These are phyloP conservation scores for Aureobasidium sp. DNA, from an alignment of 2,329 filamentous ascomycete species.

Conservation along the genomic window DNA sequence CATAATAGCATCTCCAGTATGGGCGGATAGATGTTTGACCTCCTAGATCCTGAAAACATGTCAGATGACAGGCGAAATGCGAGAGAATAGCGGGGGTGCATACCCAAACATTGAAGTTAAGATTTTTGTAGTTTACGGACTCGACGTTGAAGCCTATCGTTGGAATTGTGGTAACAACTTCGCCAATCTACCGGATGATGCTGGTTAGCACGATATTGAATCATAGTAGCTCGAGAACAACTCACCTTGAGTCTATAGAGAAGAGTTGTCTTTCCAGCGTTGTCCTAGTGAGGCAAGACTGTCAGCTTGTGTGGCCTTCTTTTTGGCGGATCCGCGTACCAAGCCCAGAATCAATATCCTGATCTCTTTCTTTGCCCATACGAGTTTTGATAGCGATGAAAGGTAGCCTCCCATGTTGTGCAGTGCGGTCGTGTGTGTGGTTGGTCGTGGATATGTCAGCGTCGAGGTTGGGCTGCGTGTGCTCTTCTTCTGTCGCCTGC, in stretches of 20 bases:
- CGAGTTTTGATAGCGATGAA: slow-evolving; percentile 57
- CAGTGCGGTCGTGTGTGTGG: not conserved
- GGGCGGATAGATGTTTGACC: slow-evolving; percentile 98
- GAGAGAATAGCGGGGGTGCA: slow-evolving; percentile 24
- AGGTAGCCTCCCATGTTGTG: slow-evolving; percentile 49
- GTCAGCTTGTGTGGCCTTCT: not conserved
- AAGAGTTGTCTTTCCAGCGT: slow-evolving; percentile 95
- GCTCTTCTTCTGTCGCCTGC: not conserved
- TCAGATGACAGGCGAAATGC: slow-evolving; percentile 15
- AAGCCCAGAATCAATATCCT: slow-evolving; percentile 89
- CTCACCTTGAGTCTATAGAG: slow-evolving; percentile 88
- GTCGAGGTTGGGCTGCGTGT: not conserved
- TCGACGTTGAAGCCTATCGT: slow-evolving; percentile 99
- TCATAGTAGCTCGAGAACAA: not conserved
- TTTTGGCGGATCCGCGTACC: slow-evolving; percentile 48
- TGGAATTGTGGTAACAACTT: slow-evolving; percentile 97
- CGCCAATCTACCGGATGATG: slow-evolving; percentile 64
- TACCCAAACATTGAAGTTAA: slow-evolving; percentile 99
- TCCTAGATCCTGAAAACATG: slow-evolving; percentile 65
- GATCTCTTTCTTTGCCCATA: slow-evolving; percentile 97
- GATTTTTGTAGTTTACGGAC: slow-evolving; percentile 94
- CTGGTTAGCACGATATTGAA: not conserved
- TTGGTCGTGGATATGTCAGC: not conserved
- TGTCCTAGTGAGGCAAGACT: slow-evolving; percentile 57
- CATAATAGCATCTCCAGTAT: slow-evolving; percentile 99